Conservation (phyloP, 805 yeast genomes). For the Kregervanrija delftensis region DNA sequence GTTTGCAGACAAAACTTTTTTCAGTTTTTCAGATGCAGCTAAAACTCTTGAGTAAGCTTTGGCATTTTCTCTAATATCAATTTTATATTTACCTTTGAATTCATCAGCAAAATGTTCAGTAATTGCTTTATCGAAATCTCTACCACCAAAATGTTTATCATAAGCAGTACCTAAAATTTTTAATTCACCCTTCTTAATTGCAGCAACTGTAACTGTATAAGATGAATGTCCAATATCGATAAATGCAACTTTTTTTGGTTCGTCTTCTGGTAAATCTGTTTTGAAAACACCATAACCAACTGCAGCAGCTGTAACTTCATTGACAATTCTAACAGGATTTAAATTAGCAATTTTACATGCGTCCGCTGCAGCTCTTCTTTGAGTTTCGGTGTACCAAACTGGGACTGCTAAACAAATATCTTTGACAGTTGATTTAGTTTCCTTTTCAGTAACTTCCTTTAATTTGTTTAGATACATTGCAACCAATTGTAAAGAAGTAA, state of each 20-base stretch:
- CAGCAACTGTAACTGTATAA: slow-evolving; percentile 81
- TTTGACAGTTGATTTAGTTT: slow-evolving; percentile 72
- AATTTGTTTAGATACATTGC: slow-evolving; percentile 94
- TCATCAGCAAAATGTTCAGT: slow-evolving; percentile 93
- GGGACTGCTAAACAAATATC: slow-evolving; percentile 96
- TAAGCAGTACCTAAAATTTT: slow-evolving; percentile 87
- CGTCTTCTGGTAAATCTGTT: slow-evolving; percentile 92
- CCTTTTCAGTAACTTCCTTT: slow-evolving; percentile 70
- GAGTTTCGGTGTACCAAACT: slow-evolving; percentile 93
- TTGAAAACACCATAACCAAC: slow-evolving; percentile 99
- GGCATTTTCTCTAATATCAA: slow-evolving; percentile 83
- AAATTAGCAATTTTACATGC: slow-evolving; percentile 94
- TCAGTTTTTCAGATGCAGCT: slow-evolving; percentile 85
- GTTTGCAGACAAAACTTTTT: slow-evolving; percentile 96
- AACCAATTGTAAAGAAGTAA: slow-evolving; percentile 82
- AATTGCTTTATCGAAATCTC: slow-evolving; percentile 90
- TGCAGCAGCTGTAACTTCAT: slow-evolving; percentile 98
- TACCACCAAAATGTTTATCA: slow-evolving; percentile 97
- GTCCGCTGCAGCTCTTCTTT: slow-evolving; percentile 93
- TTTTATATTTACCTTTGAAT: slow-evolving; percentile 86
- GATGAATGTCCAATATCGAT: slow-evolving; percentile 97
- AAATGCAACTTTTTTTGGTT: slow-evolving; percentile 83
- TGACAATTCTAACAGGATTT: slow-evolving; percentile 96
- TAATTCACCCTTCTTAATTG: slow-evolving; percentile 94
- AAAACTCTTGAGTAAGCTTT: slow-evolving; percentile 93